Base-by-base conservation (phyloP, 345 rosid genomes). In the Mallotus nudiflorus region DNA sequence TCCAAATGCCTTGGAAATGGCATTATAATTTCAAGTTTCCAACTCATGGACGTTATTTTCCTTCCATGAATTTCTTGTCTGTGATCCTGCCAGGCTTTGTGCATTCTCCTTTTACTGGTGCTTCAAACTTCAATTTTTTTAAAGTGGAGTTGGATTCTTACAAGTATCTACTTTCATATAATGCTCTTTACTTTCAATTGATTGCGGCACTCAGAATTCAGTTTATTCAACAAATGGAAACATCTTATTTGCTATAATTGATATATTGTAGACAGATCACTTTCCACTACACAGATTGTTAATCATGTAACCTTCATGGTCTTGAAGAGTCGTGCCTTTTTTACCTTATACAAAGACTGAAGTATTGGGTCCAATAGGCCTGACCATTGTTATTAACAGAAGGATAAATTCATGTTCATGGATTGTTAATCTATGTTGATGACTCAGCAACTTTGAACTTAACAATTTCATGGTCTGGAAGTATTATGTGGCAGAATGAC, bases 201-300 rank as follows among this genome's bases (percentile, higher is more conserved):
- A 28, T 65, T 67, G 72, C 28, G 65, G 69, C 62, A 66, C 20
- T 27, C 60, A 54, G 58, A 62, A 18, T 39, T 66, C 65, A 31
- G 29, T 27, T 68, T 63, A 55, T 69, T 69, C 39, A 50, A 62
- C 56, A 73, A 70, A 80, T 72, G 81, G 82, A 24, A 75, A 53
- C 50, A 51, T 74, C 66, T 70, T 35, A 75, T 71, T 70, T 57
- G 75, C 72, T 68, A 58, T 20, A 5, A 28, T 54, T 42, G 31
- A 51, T 37, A 39, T 69, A 72, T 48, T 72, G 85, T 78, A 66
- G 64, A 62, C 75, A 72, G 14, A 46, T 69, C 85, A 77, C 44
- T 65, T 45, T 74, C 83, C 88, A 84, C 82, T 74, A 70, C 27
- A 51, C 57, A 52, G 63, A 77, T 45, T 52, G 52, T 72, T n/a